Percentiles rank a stretch among this genome's conserved stretches.
Conservation (phyloP, 805 yeast species). For the Candida silvatica region DNA sequence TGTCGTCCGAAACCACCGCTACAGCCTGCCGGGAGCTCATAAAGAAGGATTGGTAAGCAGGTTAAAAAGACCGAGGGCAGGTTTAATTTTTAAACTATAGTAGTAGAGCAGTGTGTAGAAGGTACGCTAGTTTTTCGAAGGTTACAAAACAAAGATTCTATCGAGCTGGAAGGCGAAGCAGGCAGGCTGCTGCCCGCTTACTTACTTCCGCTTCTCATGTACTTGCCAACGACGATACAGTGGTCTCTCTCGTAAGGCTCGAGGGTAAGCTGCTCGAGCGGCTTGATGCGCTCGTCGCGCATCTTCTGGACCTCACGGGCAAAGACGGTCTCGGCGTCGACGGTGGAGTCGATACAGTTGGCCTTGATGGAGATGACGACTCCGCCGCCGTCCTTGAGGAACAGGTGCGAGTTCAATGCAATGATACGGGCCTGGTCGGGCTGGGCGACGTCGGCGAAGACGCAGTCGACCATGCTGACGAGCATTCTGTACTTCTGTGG, state of each 20-base stretch:
- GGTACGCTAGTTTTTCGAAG: no score
- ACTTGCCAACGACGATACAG: slow-evolving; percentile 96
- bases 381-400: slow-evolving; percentile 97
- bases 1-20: slow-evolving; percentile 4
- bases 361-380: slow-evolving; percentile 99
- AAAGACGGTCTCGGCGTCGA: slow-evolving; percentile 98
- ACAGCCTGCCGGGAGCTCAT: slow-evolving; percentile 2
- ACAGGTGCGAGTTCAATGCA: slow-evolving; percentile 95
- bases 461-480: slow-evolving; percentile 97
- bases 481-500: slow-evolving; percentile 99
- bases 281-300: slow-evolving; percentile 98
- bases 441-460: slow-evolving; percentile 99
- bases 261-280: slow-evolving; percentile 95
- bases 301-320: slow-evolving; percentile 99
- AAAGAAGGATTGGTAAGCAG: no score
- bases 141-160: slow-evolving; percentile 17
- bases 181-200: not conserved
- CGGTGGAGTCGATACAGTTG: slow-evolving; percentile 99
- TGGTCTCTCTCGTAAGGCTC: slow-evolving; percentile 99
- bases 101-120: not conserved
- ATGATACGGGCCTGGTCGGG: slow-evolving; percentile 99
- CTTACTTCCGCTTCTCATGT: slow-evolving; percentile 71
- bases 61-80: no score
- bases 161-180: no score
- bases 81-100: not conserved